phyloP scores from a whole-genome alignment of 2,329 filamentous ascomycete species.

The Neonectria sp. region DNA sequence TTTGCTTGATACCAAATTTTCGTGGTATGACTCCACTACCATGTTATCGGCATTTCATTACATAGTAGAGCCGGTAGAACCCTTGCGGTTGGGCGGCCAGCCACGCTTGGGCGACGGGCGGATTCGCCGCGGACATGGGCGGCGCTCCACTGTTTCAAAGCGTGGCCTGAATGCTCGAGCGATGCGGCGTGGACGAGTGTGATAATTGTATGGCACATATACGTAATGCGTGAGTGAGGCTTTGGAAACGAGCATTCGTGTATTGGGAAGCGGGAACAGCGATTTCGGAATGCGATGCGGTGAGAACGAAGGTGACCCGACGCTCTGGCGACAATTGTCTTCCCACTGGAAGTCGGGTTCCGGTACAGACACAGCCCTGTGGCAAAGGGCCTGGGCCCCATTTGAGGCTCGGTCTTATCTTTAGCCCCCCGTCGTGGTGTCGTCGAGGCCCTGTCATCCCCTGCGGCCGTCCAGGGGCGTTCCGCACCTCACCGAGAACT shows the following conservation, averaged over 20 bases:
- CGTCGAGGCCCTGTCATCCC: background rate
- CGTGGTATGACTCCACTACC: background rate
- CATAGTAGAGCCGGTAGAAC: background rate
- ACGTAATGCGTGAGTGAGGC: background rate
- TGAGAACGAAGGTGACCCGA: background rate
- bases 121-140: background rate
- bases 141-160: background rate
- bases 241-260: background rate
- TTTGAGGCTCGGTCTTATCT: slow-evolving; percentile 48
- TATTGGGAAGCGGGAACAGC: background rate
- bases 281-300: background rate
- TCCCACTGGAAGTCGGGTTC: background rate
- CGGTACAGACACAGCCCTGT: slow-evolving; percentile 21
- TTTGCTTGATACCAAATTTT: background rate
- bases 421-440: slow-evolving; percentile 8
- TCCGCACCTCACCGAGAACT: slow-evolving; percentile 29
- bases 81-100: background rate
- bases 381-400: slow-evolving; percentile 22
- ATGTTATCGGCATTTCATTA: background rate
- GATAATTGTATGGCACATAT: background rate
- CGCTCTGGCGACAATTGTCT: background rate
- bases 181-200: background rate
- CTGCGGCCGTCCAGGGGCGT: background rate
- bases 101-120: background rate
- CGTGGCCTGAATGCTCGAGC: background rate